phyloP scores from a whole-genome alignment of 805 yeast genomes.

The Saccharomyces kudriavzevii region DNA sequence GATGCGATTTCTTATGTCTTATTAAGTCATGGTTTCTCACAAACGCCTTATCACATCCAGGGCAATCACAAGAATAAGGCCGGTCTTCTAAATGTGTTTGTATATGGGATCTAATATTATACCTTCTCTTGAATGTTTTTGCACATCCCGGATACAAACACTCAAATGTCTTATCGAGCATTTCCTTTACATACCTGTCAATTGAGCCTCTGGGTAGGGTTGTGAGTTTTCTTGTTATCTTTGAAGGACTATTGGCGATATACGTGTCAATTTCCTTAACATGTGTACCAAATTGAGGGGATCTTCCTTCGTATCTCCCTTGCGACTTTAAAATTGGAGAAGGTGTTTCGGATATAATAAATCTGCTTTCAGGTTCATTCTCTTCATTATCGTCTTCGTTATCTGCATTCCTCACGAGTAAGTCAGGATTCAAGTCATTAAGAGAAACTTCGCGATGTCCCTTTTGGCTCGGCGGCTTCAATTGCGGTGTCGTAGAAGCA shows the following conservation, averaged over 20 bases:
- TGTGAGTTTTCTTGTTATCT: slow-evolving; percentile 26
- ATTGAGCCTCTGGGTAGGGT: slow-evolving; percentile 81
- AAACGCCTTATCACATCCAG: slow-evolving; percentile 70
- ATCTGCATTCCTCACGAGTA: neutral
- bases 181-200: slow-evolving; percentile 75
- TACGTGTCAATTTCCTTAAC: slow-evolving; percentile 2
- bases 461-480: neutral
- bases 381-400: neutral
- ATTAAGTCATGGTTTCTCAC: slow-evolving; percentile 93
- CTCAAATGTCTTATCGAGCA: slow-evolving; percentile 63
- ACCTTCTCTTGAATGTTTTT: slow-evolving; percentile 76
- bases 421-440: neutral
- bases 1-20: slow-evolving; percentile 83
- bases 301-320: slow-evolving; percentile 22
- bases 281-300: slow-evolving; percentile 14
- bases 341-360: slow-evolving; percentile 32
- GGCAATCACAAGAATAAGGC: slow-evolving; percentile 67
- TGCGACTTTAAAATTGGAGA: slow-evolving; percentile 40
- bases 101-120: slow-evolving; percentile 89
- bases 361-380: slow-evolving; percentile 30
- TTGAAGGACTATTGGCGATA: slow-evolving; percentile 14
- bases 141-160: slow-evolving; percentile 76
- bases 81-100: slow-evolving; percentile 94
- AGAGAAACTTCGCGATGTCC: slow-evolving; percentile 1
- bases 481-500: slow-evolving; percentile 4